Percentiles rank a stretch among this genome's conserved stretches.
phyloP scores from a whole-genome alignment of 345 rosid species.

The Syzygium oleosum region DNA sequence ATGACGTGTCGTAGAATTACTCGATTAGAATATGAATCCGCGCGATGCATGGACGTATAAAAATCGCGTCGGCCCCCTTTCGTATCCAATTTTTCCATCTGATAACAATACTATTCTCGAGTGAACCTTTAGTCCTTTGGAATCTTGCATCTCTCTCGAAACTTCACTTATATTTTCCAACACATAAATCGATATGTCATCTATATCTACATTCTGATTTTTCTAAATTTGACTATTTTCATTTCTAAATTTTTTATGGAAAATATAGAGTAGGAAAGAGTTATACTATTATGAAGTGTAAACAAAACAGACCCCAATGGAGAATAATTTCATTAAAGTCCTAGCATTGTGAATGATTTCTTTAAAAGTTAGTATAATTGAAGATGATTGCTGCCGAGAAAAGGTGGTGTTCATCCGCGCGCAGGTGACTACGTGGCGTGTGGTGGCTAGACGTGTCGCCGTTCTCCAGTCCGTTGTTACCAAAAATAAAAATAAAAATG shows the following conservation, averaged over 20 bases:
- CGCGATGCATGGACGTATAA: background rate
- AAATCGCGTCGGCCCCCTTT: background rate
- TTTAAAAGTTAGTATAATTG: background rate
- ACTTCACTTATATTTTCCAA: background rate
- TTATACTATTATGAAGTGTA: background rate
- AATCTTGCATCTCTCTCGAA: background rate
- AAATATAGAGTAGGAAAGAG: background rate
- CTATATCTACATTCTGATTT: background rate
- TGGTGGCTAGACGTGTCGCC: no score
- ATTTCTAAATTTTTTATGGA: background rate
- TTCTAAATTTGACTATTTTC: background rate
- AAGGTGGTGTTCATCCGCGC: no score
- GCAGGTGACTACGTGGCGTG: no score
- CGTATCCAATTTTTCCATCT: background rate
- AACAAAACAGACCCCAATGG: background rate
- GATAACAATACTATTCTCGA: background rate
- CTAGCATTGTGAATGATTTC: background rate
- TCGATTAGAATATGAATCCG: background rate
- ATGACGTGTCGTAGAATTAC: background rate
- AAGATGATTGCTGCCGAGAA: no score
- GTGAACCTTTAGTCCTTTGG: background rate
- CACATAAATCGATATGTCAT: background rate
- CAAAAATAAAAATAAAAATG: no score
- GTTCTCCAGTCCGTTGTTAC: no score
- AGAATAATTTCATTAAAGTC: background rate